A percentile compares a stretch with the other conserved stretches of the same genome.
These are phyloP conservation scores for Oryza meyeriana DNA, from an alignment of 176 grass and related monocot genomes.

Conservation along the genomic window DNA sequence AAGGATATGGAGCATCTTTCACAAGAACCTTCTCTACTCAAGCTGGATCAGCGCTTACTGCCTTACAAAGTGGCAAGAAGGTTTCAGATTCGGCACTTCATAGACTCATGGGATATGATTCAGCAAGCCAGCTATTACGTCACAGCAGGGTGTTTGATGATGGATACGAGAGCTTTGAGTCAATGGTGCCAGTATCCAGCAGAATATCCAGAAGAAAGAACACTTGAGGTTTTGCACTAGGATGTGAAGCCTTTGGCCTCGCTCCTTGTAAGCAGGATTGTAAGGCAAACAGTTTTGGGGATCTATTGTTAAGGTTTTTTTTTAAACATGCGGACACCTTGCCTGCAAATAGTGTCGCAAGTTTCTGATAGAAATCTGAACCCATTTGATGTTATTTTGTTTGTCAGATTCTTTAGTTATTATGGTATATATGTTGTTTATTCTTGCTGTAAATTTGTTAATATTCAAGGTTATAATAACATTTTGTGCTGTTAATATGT, in stretches of 20 bases:
- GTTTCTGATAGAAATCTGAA: neutral
- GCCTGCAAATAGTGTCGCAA: constrained; percentile 25
- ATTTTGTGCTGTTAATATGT: neutral
- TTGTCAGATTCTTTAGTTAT: constrained; percentile 21
- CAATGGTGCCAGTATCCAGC: constrained; percentile 49
- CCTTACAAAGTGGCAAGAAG: constrained; percentile 35
- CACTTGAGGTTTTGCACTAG: constrained; percentile 14
- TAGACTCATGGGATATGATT: constrained; percentile 91
- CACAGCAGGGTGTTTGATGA: constrained; percentile 40
- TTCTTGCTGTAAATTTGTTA: constrained; percentile 48
- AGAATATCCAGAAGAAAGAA: constrained; percentile 56
- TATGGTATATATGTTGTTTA: constrained; percentile 19
- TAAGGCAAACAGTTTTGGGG: constrained; percentile 14
- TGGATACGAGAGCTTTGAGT: constrained; percentile 63
- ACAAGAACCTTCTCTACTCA: constrained; percentile 49
- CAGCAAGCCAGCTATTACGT: constrained; percentile 76
- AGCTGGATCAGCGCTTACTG: constrained; percentile 31
- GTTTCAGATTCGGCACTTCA: constrained; percentile 55
- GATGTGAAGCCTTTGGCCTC: neutral
- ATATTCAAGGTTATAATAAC: constrained; percentile 29
- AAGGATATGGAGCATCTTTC: constrained; percentile 45
- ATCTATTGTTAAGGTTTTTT: neutral
- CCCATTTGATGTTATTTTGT: constrained; percentile 23
- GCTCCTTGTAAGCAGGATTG: neutral
- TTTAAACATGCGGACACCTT: constrained; percentile 3